phyloP scores from a whole-genome alignment of 441 rosid genomes.

The Populus trichocarpa region DNA sequence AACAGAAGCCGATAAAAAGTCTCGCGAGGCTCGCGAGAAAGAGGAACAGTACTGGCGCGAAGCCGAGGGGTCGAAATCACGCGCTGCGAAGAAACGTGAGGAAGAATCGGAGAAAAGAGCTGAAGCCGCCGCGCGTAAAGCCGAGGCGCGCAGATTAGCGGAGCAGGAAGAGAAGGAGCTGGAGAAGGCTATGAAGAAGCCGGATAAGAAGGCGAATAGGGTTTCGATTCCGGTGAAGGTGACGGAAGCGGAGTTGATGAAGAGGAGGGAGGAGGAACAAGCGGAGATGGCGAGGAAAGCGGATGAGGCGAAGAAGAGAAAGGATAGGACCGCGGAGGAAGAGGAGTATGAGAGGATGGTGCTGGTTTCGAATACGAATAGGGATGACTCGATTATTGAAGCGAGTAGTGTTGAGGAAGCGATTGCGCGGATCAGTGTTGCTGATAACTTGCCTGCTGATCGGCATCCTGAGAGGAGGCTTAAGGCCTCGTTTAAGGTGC shows the following conservation, averaged over 20 bases:
- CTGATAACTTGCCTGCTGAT: slow-evolving; percentile 67
- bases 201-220: slow-evolving; percentile 81
- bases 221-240: slow-evolving; percentile 76
- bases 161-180: slow-evolving; percentile 82
- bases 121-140: slow-evolving; percentile 57
- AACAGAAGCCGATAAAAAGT: slow-evolving; percentile 67
- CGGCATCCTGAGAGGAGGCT: slow-evolving; percentile 87
- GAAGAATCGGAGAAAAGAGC: slow-evolving; percentile 89
- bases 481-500: slow-evolving; percentile 88
- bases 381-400: slow-evolving; percentile 80
- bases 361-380: slow-evolving; percentile 68
- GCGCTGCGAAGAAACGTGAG: slow-evolving; percentile 80
- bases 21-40: slow-evolving; percentile 64
- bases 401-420: slow-evolving; percentile 90
- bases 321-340: slow-evolving; percentile 67
- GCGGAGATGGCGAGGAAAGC: slow-evolving; percentile 60
- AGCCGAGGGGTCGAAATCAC: slow-evolving; percentile 77
- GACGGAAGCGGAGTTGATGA: slow-evolving; percentile 70
- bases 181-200: slow-evolving; percentile 64
- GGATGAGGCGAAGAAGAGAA: slow-evolving; percentile 62
- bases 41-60: slow-evolving; percentile 93
- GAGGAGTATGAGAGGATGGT: slow-evolving; percentile 90
- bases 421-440: slow-evolving; percentile 59
- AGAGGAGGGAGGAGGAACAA: slow-evolving; percentile 68
- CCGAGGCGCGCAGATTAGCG: slow-evolving; percentile 75